Conservation (phyloP, 495 filamentous ascomycete genomes). For the Neurospora sp. region DNA sequence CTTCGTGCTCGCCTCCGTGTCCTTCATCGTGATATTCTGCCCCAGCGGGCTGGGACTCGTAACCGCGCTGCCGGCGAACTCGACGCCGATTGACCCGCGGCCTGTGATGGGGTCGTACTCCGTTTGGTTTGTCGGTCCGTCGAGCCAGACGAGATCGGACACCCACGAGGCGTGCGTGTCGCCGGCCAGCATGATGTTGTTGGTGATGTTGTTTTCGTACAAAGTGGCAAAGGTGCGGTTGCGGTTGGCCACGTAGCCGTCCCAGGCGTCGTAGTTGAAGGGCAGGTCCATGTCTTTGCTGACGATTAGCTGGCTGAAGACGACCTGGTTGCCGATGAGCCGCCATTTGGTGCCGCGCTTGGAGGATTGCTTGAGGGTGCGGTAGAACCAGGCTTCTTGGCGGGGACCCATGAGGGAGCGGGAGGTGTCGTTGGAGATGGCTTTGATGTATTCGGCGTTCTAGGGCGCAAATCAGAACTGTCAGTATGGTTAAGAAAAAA, state of each 20-base stretch:
- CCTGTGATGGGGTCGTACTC: constrained; percentile 48
- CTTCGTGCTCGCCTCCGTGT: constrained; percentile 9
- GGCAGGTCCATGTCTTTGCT: constrained; percentile 32
- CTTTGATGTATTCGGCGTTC: constrained; percentile 49
- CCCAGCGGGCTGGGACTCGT: constrained; percentile 40
- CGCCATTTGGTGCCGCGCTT: constrained; percentile 51
- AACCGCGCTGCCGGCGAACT: constrained; percentile 57
- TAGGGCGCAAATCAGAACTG: background rate
- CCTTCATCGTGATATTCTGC: constrained; percentile 25
- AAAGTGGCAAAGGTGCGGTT: constrained; percentile 52
- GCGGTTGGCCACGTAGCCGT: constrained; percentile 53
- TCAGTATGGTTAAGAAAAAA: background rate
- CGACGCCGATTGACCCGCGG: constrained; percentile 49
- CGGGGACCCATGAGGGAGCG: constrained; percentile 53
- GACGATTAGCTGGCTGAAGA: constrained; percentile 49
- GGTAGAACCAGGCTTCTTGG: constrained; percentile 63
- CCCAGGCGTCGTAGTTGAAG: constrained; percentile 52
- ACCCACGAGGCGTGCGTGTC: constrained; percentile 56
- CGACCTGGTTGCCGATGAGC: constrained; percentile 54
- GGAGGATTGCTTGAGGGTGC: constrained; percentile 41
- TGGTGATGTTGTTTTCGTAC: constrained; percentile 50
- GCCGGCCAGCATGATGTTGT: constrained; percentile 58
- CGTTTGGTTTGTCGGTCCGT: constrained; percentile 24
- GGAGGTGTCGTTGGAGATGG: constrained; percentile 46
- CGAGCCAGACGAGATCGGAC: constrained; percentile 53